These are phyloP conservation scores for Solanum microdontum DNA, from an alignment of 257 asterid species.

Conservation along the genomic window DNA sequence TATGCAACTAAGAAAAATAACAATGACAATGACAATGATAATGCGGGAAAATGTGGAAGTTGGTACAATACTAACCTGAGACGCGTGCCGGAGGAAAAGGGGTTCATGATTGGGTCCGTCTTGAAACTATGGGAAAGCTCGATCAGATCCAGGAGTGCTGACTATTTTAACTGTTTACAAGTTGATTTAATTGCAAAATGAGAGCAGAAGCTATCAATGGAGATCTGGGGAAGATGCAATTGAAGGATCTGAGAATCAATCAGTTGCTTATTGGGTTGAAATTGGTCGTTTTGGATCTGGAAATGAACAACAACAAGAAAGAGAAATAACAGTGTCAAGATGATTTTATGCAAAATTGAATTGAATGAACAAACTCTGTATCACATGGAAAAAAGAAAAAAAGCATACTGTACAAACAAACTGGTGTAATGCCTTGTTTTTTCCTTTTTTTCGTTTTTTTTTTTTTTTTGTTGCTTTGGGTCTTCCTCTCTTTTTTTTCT, in stretches of 20 bases:
- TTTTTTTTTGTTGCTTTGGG: background rate
- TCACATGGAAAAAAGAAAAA: background rate
- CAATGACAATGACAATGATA: background rate
- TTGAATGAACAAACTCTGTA: background rate
- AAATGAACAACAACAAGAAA: background rate
- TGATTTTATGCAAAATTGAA: background rate
- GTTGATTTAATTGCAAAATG: background rate
- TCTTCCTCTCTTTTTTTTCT: background rate
- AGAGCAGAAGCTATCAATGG: background rate
- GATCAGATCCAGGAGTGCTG: constrained; percentile 54
- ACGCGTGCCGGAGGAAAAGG: constrained; percentile 86
- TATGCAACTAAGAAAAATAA: background rate
- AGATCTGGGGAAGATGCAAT: background rate
- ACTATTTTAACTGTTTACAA: background rate
- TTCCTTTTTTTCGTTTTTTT: background rate
- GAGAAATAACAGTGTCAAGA: background rate
- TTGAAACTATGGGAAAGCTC: constrained; percentile 52
- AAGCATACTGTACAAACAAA: background rate
- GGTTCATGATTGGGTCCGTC: constrained; percentile 66
- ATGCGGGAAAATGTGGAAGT: background rate
- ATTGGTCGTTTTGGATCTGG: background rate
- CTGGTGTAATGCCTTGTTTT: background rate
- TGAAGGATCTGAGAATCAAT: background rate
- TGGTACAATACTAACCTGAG: constrained; percentile 36
- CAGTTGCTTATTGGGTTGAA: background rate